phyloP scores from a whole-genome alignment of 306 rosid species.

The Lathyrus sativus region DNA sequence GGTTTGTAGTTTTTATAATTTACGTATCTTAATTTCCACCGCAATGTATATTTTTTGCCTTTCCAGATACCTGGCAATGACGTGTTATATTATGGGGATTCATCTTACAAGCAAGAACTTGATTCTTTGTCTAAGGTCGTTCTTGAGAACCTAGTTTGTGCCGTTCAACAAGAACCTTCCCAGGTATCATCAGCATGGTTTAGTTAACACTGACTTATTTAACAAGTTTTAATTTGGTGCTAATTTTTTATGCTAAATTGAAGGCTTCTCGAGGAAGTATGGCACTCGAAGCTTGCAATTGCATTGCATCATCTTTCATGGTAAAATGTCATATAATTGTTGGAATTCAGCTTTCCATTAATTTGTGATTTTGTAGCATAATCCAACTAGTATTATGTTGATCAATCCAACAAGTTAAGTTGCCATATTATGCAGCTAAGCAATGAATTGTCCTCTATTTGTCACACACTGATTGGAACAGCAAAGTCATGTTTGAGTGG shows the following conservation, averaged over 20 bases:
- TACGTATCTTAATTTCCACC: slow-evolving; percentile 25
- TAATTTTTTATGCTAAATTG: slow-evolving; percentile 43
- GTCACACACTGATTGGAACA: slow-evolving; percentile 66
- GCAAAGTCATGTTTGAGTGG: slow-evolving; percentile 67
- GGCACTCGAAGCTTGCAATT: slow-evolving; percentile 98
- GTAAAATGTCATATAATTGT: slow-evolving; percentile 46
- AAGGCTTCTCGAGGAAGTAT: slow-evolving; percentile 75
- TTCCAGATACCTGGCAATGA: slow-evolving; percentile 69
- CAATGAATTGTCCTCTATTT: slow-evolving; percentile 52
- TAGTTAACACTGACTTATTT: slow-evolving; percentile 28
- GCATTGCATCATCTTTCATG: slow-evolving; percentile 67
- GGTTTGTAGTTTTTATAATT: slow-evolving; percentile 1
- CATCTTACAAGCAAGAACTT: slow-evolving; percentile 65
- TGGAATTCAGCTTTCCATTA: slow-evolving; percentile 19
- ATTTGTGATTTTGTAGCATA: too few relatives aligned
- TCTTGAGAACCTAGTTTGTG: slow-evolving; percentile 65
- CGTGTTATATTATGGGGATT: slow-evolving; percentile 61
- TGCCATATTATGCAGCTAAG: slow-evolving; percentile 46
- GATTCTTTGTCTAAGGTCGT: slow-evolving; percentile 63
- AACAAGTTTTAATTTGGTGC: slow-evolving; percentile 32
- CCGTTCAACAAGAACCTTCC: slow-evolving; percentile 70
- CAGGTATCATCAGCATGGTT: slow-evolving; percentile 51
- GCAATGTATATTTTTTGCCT: slow-evolving; percentile 10
- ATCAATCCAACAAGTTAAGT: too few relatives aligned
- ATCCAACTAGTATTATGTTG: too few relatives aligned